Evolutionary conservation across 257 asterid genomes (phyloP).

Genomic region (Ajuga chamaepitys): DNA sequence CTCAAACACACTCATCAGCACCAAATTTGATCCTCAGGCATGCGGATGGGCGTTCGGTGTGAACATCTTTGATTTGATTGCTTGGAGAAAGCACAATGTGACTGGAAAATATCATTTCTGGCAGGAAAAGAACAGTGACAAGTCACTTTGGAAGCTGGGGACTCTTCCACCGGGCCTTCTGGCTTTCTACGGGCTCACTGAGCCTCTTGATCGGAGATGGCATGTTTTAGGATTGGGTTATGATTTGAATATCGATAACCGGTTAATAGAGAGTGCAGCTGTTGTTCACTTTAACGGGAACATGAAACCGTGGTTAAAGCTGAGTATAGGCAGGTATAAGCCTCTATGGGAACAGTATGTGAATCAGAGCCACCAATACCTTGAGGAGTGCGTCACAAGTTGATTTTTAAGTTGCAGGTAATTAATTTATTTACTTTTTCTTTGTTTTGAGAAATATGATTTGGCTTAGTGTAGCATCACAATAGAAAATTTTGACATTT

Average conservation of each 20-base stretch:
- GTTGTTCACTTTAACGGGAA: conserved; percentile 80
- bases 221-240: conserved; percentile 81
- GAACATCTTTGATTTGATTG: conserved; percentile 74
- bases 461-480: conserved; percentile 28
- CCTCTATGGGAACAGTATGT: conserved; percentile 74
- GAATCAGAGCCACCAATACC: conserved; percentile 48
- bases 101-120: conserved; percentile 65
- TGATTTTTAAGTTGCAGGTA: conserved; percentile 33
- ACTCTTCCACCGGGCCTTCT: conserved; percentile 85
- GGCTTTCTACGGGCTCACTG: conserved; percentile 71
- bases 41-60: conserved; percentile 96
- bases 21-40: conserved; percentile 81
- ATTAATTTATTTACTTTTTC: conserved; percentile 16
- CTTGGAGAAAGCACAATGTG: conserved; percentile 73
- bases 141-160: conserved; percentile 76
- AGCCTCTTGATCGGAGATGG: conserved; percentile 91
- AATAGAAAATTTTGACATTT: conserved; percentile 51
- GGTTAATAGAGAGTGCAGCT: conserved; percentile 78
- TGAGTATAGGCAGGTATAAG: conserved; percentile 72
- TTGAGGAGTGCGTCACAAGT: conserved; percentile 57
- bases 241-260: conserved; percentile 57
- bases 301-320: conserved; percentile 88
- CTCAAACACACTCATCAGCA: conserved; percentile 68
- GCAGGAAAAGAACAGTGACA: conserved; percentile 54
- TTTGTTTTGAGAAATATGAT: conserved; percentile 16